These are phyloP conservation scores for Rhamnella rubrinervis DNA, from an alignment of 331 rosid genomes.

Conservation along the genomic window DNA sequence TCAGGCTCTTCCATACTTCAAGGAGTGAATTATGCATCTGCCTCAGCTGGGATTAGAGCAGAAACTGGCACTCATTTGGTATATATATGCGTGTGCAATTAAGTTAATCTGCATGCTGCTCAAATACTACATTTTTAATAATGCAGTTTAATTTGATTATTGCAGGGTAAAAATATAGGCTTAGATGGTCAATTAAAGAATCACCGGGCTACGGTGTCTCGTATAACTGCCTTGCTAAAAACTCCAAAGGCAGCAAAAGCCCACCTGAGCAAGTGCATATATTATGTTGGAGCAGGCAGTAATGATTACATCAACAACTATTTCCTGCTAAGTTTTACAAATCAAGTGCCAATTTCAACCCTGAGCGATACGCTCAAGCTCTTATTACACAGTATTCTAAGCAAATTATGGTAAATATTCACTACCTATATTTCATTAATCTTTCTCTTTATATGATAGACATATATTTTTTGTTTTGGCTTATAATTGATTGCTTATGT, in stretches of 20 bases:
- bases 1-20: background rate
- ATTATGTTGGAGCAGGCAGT: conserved; percentile 48
- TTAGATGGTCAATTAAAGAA: conserved; percentile 36
- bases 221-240: conserved; percentile 23
- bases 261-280: conserved; percentile 51
- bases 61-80: conserved; percentile 39
- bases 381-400: conserved; percentile 28
- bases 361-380: conserved; percentile 27
- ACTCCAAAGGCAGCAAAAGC: background rate
- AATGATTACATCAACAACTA: conserved; percentile 71
- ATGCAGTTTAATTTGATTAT: background rate
- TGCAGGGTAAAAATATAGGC: conserved; percentile 48
- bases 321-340: conserved; percentile 32
- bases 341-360: conserved; percentile 10
- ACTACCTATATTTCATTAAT: background rate
- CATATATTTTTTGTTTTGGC: background rate
- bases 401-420: conserved; percentile 32
- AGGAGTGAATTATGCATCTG: conserved; percentile 64
- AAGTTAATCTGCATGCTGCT: too few relatives aligned
- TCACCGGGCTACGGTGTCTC: conserved; percentile 32
- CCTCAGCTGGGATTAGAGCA: conserved; percentile 46
- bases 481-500: background rate
- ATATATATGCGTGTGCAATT: background rate
- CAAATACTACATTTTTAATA: too few relatives aligned
- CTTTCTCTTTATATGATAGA: background rate